These are phyloP conservation scores for Pseudoneurospora amorphoporcata DNA, from an alignment of 495 filamentous ascomycete species.

Conservation along the genomic window DNA sequence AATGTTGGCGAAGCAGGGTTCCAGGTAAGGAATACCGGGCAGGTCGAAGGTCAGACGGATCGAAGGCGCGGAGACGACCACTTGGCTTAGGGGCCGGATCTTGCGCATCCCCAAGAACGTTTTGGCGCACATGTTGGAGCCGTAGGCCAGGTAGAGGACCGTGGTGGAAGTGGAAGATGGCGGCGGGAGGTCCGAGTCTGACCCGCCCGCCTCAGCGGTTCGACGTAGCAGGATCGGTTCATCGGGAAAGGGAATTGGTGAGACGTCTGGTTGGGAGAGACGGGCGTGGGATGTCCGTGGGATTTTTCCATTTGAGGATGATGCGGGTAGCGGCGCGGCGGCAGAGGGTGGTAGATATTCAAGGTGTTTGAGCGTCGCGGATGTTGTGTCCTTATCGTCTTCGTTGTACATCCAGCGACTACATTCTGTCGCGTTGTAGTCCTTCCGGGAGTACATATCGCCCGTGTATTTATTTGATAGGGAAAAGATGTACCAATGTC, in stretches of 20 bases:
- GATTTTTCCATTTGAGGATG: neutral
- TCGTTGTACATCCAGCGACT: neutral
- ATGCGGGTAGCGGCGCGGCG: neutral
- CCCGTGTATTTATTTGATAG: neutral
- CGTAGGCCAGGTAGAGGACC: conserved; percentile 88
- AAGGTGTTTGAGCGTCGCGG: neutral
- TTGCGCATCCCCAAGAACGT: conserved; percentile 67
- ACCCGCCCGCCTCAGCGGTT: neutral
- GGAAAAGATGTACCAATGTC: neutral
- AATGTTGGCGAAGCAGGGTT: conserved; percentile 89
- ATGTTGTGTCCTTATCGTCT: neutral
- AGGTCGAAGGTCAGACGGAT: conserved; percentile 76
- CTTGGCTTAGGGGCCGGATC: conserved; percentile 65
- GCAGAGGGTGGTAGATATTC: neutral
- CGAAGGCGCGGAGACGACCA: conserved; percentile 70
- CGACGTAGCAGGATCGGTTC: conserved; percentile 13
- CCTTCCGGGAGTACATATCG: neutral
- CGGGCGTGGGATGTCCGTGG: conserved; percentile 14
- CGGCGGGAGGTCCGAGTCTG: neutral
- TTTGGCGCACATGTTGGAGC: conserved; percentile 70
- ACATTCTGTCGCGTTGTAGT: neutral
- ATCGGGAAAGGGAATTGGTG: conserved; percentile 15
- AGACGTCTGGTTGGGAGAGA: conserved; percentile 21
- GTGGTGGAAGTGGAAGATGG: conserved; percentile 26
- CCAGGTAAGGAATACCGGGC: conserved; percentile 71